Base-by-base conservation (phyloP, 2,329 filamentous ascomycete genomes). In the Colletotrichum aenigma region DNA sequence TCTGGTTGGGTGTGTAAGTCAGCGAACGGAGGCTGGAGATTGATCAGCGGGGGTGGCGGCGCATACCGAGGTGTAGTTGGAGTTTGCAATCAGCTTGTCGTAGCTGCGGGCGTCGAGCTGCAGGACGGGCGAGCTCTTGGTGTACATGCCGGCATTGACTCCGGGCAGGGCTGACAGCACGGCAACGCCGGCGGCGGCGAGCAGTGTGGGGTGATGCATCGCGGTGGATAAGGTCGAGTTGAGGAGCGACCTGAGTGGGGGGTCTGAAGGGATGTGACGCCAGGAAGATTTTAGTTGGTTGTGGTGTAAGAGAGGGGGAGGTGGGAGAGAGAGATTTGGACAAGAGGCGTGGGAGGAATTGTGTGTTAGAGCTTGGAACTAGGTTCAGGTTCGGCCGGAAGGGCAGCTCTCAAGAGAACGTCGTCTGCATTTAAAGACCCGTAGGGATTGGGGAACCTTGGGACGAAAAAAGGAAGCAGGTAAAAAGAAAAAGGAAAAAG, bases 31-130 rank as follows among this genome's bases (percentile, higher is more conserved):
- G 13, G 38, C 10, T 24, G 18, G 18, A n/a, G n/a, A n/a, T 65
- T 30, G 26, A 12, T 16, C 30, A 15, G 18, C 66, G 21, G 3
- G 8, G 13, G 67, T 52, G 43, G 43, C 43, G 16, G 55, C 5
- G 13, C 64, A 10, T 91, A 98, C 96, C 68, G 96, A 96, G 56
- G 96, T 97, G 85, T 98, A 90, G 83, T 98, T 98, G 32, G 96
- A 98, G 82, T 95, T 93, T 62, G 94, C 92, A 84, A 99, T 96
- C 78, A 98, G 87, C 77, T 90, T 91, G 82, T 96, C 93, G 85
- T 97, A 98, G 81, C 90, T 94, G 85, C 94, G 94, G 73, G 89
- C 90, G 80, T 94, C 93, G 78, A 98, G 87, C 84, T 97, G 95
- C 58, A 98, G 84, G 58, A 99, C 97, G 15, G 95, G 93, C 3